Evolutionary conservation across 768 basidiomycete species (phyloP).

Genomic region (Macrolepiota albuminosa): DNA sequence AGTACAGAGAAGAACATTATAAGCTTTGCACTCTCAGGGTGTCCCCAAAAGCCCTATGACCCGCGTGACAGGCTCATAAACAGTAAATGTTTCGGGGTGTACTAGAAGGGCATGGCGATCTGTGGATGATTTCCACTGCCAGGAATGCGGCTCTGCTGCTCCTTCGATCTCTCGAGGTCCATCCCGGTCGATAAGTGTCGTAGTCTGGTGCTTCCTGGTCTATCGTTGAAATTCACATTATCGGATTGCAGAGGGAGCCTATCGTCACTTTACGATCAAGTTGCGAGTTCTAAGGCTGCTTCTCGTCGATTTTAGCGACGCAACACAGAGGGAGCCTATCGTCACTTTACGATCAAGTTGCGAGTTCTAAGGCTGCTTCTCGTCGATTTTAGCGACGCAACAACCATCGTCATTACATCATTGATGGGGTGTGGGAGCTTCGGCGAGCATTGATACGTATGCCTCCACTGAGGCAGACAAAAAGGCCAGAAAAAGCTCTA

Average conservation of each 20-base stretch:
- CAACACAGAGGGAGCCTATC: too few species aligned
- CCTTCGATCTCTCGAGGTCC: too few species aligned
- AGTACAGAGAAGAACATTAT: not conserved
- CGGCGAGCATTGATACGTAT: too few species aligned
- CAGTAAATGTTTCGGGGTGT: not conserved
- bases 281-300: not conserved
- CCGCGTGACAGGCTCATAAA: not conserved
- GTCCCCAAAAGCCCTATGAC: not conserved
- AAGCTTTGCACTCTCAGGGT: not conserved
- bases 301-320: not conserved
- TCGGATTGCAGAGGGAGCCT: too few species aligned
- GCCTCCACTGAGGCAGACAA: too few species aligned
- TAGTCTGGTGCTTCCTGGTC: not conserved
- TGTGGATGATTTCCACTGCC: not conserved
- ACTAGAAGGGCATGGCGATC: not conserved
- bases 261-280: not conserved
- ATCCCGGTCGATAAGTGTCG: not conserved
- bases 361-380: not conserved
- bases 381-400: not conserved
- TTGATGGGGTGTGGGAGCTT: slow-evolving; percentile 13
- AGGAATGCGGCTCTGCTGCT: not conserved
- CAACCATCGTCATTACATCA: slow-evolving; percentile 1
- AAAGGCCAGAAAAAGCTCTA: too few species aligned
- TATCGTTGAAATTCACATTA: not conserved
- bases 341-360: not conserved